phyloP scores from a whole-genome alignment of 2,329 filamentous ascomycete genomes.

The Alternaria gansuensis region DNA sequence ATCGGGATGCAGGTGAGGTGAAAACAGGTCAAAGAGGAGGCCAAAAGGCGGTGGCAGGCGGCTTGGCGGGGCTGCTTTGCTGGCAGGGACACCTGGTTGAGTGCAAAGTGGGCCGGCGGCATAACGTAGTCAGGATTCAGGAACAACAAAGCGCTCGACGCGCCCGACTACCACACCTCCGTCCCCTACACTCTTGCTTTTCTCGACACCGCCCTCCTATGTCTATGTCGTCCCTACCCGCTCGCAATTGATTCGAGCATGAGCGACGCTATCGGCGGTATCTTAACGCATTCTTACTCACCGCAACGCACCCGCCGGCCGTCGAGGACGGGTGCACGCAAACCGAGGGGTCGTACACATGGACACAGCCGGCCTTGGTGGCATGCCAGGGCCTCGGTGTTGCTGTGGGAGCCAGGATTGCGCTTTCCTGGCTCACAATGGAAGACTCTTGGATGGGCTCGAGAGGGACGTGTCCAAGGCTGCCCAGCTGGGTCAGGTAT shows the following conservation, averaged over 20 bases:
- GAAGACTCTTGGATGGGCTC: conserved; percentile 76
- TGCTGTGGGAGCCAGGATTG: conserved; percentile 88
- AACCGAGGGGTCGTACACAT: conserved; percentile 29
- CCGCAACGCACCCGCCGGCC: conserved; percentile 5
- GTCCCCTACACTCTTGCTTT: conserved; percentile 11
- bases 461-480: conserved; percentile 89
- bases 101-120: conserved; percentile 15
- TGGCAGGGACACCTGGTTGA: conserved; percentile 24
- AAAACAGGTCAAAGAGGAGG: conserved; percentile 15
- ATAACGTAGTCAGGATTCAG: conserved; percentile 8
- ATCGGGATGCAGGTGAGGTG: conserved; percentile 3
- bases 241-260: conserved; percentile 29
- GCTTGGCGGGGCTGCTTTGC: conserved; percentile 27
- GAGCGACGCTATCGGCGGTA: conserved; percentile 22
- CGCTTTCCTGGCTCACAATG: conserved; percentile 81
- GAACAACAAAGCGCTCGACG: conserved; percentile 24
- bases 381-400: conserved; percentile 62
- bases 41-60: conserved; percentile 24
- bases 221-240: conserved; percentile 10
- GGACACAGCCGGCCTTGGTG: conserved; percentile 32
- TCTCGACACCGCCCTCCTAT: conserved; percentile 19
- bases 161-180: conserved; percentile 12
- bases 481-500: conserved; percentile 89
- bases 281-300: conserved; percentile 14
- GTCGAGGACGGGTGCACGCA: neutral